Evolutionary conservation across 805 yeast species (phyloP).

Genomic region (Hanseniaspora clermontiae): DNA sequence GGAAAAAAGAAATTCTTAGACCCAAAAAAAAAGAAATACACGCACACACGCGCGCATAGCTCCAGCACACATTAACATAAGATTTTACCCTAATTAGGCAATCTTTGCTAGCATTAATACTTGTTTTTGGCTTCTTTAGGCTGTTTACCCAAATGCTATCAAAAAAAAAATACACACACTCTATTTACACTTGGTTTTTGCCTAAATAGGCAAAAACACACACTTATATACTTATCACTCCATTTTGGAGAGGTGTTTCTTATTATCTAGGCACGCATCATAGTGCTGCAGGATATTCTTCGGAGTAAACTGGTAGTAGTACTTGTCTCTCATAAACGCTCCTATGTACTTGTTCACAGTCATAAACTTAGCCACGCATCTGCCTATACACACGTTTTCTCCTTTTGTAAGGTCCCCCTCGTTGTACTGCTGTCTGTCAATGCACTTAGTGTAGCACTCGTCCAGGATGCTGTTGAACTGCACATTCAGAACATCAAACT

Average conservation of each 20-base stretch:
- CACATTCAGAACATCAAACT: conserved; percentile 49
- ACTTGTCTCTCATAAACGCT: conserved; percentile 33
- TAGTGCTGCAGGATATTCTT: conserved; percentile 9
- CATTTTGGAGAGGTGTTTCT: not conserved
- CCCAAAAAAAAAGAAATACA: not conserved
- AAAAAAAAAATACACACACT: not conserved
- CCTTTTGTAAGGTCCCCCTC: conserved; percentile 80
- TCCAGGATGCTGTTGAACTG: conserved; percentile 45
- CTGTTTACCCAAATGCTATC: no score
- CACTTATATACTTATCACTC: not conserved
- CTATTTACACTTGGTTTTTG: not conserved
- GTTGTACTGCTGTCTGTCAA: conserved; percentile 63
- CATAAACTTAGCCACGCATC: conserved; percentile 79
- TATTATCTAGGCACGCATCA: not conserved
- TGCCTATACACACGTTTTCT: conserved; percentile 66
- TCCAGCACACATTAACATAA: not conserved
- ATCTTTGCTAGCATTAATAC: no score
- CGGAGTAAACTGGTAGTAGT: conserved; percentile 9
- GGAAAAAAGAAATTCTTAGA: no score
- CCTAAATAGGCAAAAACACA: not conserved
- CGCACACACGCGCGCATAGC: no score
- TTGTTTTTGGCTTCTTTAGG: no score
- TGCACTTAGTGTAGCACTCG: conserved; percentile 63
- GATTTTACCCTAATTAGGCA: not conserved
- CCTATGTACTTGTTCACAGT: conserved; percentile 57